A percentile compares a stretch with the other conserved stretches of the same genome.
These are phyloP conservation scores for Neospora caninum DNA, from an alignment of 169 alveolate species.

Conservation along the genomic window DNA sequence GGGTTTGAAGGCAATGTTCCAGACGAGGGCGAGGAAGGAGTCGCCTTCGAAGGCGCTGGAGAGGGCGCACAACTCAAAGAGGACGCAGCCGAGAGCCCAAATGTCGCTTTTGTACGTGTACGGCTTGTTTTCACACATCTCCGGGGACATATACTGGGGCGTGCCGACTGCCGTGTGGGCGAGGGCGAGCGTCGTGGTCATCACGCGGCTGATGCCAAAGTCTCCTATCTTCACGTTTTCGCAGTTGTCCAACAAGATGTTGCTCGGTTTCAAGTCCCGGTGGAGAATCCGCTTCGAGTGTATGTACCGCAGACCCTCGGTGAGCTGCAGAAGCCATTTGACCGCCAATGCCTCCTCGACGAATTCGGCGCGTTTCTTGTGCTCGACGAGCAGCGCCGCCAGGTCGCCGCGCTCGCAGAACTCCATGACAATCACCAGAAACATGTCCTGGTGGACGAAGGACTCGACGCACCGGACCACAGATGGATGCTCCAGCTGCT, in stretches of 20 bases:
- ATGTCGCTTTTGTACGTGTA: conserved; percentile 98
- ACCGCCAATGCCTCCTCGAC: conserved; percentile 24
- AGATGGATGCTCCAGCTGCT: conserved; percentile 90
- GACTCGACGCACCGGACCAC: conserved; percentile 90
- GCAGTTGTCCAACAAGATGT: conserved; percentile 81
- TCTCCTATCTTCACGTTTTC: conserved; percentile 89
- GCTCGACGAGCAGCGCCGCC: conserved; percentile 28
- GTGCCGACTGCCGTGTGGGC: conserved; percentile 98
- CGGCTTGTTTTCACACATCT: conserved; percentile 93
- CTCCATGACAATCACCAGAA: conserved; percentile 90
- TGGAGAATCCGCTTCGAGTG: conserved; percentile 92
- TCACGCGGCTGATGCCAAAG: conserved; percentile 93
- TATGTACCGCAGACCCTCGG: conserved; percentile 88
- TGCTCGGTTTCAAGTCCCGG: conserved; percentile 92
- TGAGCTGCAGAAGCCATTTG: conserved; percentile 86
- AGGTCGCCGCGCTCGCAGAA: conserved; percentile 91
- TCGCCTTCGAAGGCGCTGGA: conserved; percentile 90
- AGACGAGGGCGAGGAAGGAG: conserved; percentile 80
- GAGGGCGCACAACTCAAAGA: conserved; percentile 86
- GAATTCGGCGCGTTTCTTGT: neutral
- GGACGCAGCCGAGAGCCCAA: conserved; percentile 97
- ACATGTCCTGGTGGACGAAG: conserved; percentile 85
- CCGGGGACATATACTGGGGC: conserved; percentile 99
- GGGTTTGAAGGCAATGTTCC: conserved; percentile 83
- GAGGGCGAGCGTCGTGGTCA: conserved; percentile 74